These are phyloP conservation scores for Zoysia japonica DNA, from an alignment of 176 grass and related monocot genomes.

Conservation along the genomic window DNA sequence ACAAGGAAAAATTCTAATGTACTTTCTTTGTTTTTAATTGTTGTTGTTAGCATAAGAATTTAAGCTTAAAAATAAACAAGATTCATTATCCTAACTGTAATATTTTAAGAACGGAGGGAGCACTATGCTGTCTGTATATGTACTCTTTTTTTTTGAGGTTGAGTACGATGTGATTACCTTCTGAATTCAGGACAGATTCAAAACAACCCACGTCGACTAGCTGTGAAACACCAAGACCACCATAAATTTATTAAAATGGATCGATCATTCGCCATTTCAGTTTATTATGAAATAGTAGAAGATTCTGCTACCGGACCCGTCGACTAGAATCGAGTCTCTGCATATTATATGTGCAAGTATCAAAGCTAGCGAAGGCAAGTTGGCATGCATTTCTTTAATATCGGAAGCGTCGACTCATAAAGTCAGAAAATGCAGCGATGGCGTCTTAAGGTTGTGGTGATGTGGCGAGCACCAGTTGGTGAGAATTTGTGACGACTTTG, in stretches of 20 bases:
- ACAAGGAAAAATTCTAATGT: no score
- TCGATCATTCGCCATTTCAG: conserved; percentile 1
- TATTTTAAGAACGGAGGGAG: no score
- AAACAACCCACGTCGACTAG: conserved; percentile 5
- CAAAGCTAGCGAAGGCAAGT: neutral
- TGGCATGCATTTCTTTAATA: neutral
- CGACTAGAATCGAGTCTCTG: conserved; percentile 30
- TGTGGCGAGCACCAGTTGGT: neutral
- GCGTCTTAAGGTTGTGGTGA: conserved; percentile 20
- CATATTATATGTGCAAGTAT: neutral
- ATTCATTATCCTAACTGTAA: no score
- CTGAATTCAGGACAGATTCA: neutral
- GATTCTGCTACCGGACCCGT: conserved; percentile 25
- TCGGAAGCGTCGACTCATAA: neutral
- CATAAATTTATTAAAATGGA: neutral
- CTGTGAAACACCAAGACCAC: conserved; percentile 28
- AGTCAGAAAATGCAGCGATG: conserved; percentile 6
- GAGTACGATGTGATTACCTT: neutral
- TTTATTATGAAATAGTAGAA: conserved; percentile 9
- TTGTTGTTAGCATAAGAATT: no score
- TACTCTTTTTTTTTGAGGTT: neutral
- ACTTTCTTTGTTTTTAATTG: no score
- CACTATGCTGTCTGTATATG: neutral
- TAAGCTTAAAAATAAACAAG: no score
- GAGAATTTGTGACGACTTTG: neutral